phyloP scores from a whole-genome alignment of 2,329 filamentous ascomycete species.

The Cordyceps cateniannulata region DNA sequence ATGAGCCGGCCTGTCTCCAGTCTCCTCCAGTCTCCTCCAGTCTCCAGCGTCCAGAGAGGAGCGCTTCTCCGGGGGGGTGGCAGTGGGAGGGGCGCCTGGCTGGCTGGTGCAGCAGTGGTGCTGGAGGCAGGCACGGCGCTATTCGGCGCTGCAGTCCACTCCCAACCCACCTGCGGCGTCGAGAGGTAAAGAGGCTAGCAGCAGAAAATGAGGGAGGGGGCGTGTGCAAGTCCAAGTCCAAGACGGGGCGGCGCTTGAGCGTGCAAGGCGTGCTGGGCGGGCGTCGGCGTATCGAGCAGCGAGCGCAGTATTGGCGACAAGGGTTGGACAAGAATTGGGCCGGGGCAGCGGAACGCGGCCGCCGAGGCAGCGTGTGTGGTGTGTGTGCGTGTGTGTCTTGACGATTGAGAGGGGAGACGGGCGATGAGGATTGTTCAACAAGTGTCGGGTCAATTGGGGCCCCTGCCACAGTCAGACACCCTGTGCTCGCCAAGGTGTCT shows the following conservation, averaged over 20 bases:
- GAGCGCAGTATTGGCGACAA: constrained; percentile 1
- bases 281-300: constrained; percentile 1
- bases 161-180: constrained; percentile 3
- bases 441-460: background rate
- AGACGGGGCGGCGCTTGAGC: constrained; percentile 1
- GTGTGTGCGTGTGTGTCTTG: background rate
- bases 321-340: background rate
- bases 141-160: constrained; percentile 7
- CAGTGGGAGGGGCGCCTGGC: constrained; percentile 6
- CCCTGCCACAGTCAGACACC: background rate
- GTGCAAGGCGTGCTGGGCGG: background rate
- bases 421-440: background rate
- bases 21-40: too few relatives aligned
- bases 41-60: background rate
- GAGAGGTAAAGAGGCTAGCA: background rate
- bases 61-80: constrained; percentile 4
- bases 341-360: background rate
- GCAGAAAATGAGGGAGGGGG: background rate
- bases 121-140: background rate
- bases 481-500: background rate
- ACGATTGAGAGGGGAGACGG: background rate
- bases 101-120: background rate
- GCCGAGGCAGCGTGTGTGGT: too few relatives aligned
- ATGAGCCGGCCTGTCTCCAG: too few relatives aligned
- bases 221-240: background rate